Evolutionary conservation across 306 rosid genomes (phyloP), one percentile per base, ranked within the genome.

Genomic region (Malus orientalis): DNA sequence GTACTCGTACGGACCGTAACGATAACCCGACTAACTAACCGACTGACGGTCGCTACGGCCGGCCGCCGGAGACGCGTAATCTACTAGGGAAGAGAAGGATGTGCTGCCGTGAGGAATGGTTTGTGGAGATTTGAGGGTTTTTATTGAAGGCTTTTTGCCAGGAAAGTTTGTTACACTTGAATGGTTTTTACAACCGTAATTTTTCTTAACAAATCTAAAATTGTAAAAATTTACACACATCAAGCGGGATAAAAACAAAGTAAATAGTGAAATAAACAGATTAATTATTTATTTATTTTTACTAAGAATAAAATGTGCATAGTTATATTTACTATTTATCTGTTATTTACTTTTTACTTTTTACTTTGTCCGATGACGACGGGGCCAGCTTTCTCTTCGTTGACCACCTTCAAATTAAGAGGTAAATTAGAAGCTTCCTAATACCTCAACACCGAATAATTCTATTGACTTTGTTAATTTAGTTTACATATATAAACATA

Each of bases 101-200:
- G 75, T 60, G 78, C 44, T 23, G 47, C 59, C 62, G 45, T 61
- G 53, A 10, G 13, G 47, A 67, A 30, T 76, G 67, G 30, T 36
- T 54, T 36, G 55, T 16, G 74, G 74, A 70, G 74, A 44, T 3
- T 16, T 38, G 67, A 67, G 67, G 67, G 55, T 76, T 76, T 69
- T 53, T 30, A 75, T 75, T 38, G 19, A 11, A 55, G 44, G 30
- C 66, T 67, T 55, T 66, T 63, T 54, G 74, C 7, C 22, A 55
- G 70, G 59, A 30, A 55, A 73, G 73, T 57, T 63, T 36, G 78
- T 73, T 71, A 40, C 33, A 20, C 64, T 16, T 70, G 14, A 47
- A 61, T 49, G 27, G 69, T 32, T 36, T 69, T 78, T 78, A 62
- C 38, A 23, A 49, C 76, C 81, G 45, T 70, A 27, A 20, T 45